Evolutionary conservation across 345 rosid species (phyloP), one percentile per base, ranked within the genome.

Genomic region (Populus euphratica): DNA sequence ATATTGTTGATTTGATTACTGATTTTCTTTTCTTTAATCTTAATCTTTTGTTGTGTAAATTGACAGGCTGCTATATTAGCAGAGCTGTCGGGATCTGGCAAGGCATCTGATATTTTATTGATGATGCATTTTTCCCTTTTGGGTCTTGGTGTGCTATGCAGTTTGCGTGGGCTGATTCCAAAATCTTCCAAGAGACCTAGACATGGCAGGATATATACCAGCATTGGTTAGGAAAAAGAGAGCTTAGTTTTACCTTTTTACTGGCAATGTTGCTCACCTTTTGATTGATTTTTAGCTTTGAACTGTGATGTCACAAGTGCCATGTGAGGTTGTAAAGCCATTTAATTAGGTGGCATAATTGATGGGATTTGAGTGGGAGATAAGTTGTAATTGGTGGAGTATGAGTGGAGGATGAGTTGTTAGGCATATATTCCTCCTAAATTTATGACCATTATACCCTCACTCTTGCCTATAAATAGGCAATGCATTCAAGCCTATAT

Each of bases 11-110:
- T 41, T 59, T n/a, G 25, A 31, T 29, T 14, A 3, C 27, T 29
- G 33, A 6, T 38, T 65, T 23, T 29, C 3, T 33, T 21, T 5
- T 50, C 27, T 25, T 25, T 25, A 25, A 25, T 25, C 27, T 25
- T 25, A 25, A 25, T 25, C 27, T 25, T 25, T 25, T 20, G n/a
- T 18, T 6, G 20, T 52, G 59, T 13, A 43, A 18, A 44, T 29
- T 39, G 27, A 18, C 86, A 93, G 99, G 83, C 81, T 64, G 93
- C 96, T 31, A 81, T 90, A 44, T 50, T 93, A 33, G 86, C 90
- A 44, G 98, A 95, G 71, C 70, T 92, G 77, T 11, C 81, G 62
- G 85, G 92, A 33, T 93, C 93, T 0, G 84, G 88, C 68, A 90
- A 85, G 78, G 91, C 92, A 8, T 86, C 96, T 1, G 88, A 92